Base-by-base conservation (phyloP, 2,329 filamentous ascomycete genomes). In the Arthroderma uncinatum region DNA sequence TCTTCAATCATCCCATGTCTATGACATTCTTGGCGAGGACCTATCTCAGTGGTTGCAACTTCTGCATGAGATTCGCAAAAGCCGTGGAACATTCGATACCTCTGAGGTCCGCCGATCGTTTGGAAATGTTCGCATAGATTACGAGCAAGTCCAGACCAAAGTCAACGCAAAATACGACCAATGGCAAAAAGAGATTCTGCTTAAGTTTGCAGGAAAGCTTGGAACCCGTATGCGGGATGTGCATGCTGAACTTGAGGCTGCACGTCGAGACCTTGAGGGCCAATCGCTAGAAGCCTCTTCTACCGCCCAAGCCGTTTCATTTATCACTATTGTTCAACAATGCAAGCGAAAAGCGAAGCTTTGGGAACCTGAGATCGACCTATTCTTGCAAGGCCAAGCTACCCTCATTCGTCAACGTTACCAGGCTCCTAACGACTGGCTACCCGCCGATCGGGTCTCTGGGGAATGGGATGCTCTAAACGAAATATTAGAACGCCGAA, bases 81-180 rank as follows among this genome's bases (percentile, higher is more conserved):
- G 90, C 42, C 86, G 93, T 55, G 86, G 89, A 42, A 98, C 94
- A 0, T 99, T 99, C 66, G 93, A 99, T 68, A 98, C 92, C 1
- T 94, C 92, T 7, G 93, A 96, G 69, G 89, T 94, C 62, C 93
- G 86, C 71, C 86, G 88, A 39, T 87, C 86, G 0, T 98, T 99
- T 68, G 93, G 93, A 3, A 92, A 95, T 71, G 84, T 97, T 56
- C 89, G 87, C 2, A 90, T 99, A 66, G 92, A 98, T 70, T 98
- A 98, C 67, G 93, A 97, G 66, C 94, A 98, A 71, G 93, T 98
- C 0, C 94, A 98, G 72, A 89, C 92, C 58, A 96, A 95, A 73
- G 93, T 99, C 71, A 98, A 97, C 66, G 89, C 90, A 65, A 98
- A 97, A 71, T 99, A 98, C 69, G 94, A 99, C 68, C 92, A 97